Conservation (phyloP, 2,329 filamentous ascomycete genomes). For the Botrytis fragariae region DNA sequence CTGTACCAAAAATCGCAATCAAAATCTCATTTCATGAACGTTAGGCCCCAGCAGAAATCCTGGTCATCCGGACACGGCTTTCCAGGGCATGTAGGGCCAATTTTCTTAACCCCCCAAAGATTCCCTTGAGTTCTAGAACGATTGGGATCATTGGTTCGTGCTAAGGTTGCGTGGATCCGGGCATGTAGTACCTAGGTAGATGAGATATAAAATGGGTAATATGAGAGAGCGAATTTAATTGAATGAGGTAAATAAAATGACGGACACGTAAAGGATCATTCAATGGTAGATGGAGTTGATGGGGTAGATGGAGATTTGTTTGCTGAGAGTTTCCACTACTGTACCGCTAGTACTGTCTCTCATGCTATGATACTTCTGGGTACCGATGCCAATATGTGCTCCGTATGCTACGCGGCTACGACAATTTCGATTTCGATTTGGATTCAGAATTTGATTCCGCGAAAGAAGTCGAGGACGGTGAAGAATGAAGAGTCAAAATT, state of each 20-base stretch:
- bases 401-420: not conserved
- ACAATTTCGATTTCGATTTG: not conserved
- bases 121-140: slow-evolving; percentile 9
- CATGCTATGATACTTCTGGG: not conserved
- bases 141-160: not conserved
- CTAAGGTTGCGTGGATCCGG: not conserved
- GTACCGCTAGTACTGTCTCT: not conserved
- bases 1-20: not conserved
- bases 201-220: not conserved
- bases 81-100: not conserved
- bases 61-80: not conserved
- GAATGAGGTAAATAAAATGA: not conserved
- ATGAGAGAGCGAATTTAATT: not conserved
- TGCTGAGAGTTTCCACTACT: not conserved
- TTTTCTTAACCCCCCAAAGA: not conserved
- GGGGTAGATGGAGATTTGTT: not conserved
- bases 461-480: not conserved
- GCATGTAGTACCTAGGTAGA: not conserved
- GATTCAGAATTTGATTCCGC: not conserved
- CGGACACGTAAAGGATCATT: not conserved
- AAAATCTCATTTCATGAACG: not conserved
- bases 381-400: not conserved
- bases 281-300: not conserved
- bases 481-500: not conserved
- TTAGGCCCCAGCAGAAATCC: not conserved